These are phyloP conservation scores for Croton laevigatus DNA, from an alignment of 441 rosid genomes.

Conservation along the genomic window DNA sequence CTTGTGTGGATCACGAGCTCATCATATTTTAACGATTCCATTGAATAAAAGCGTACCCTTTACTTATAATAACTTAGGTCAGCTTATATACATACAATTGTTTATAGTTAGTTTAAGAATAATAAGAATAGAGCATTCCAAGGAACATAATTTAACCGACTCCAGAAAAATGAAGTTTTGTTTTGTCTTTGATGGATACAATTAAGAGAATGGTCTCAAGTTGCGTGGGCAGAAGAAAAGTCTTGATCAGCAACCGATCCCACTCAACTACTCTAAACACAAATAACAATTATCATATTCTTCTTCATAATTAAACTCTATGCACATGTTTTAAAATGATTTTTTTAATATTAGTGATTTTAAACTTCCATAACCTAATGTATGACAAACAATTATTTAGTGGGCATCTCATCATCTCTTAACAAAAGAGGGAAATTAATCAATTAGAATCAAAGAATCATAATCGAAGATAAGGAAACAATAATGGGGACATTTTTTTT, in stretches of 20 bases:
- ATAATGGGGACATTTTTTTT: slow-evolving; percentile 1
- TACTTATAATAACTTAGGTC: not conserved
- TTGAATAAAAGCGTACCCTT: not conserved
- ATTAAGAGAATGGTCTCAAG: slow-evolving; percentile 11
- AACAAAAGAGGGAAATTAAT: not conserved
- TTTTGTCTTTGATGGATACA: not conserved
- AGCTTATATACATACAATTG: not conserved
- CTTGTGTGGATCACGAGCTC: slow-evolving; percentile 24
- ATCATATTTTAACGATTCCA: slow-evolving; percentile 13
- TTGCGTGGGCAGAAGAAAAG: slow-evolving; percentile 3
- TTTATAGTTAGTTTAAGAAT: not conserved
- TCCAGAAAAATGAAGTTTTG: slow-evolving; percentile 21
- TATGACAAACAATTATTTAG: not conserved
- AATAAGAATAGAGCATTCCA: slow-evolving; percentile 2
- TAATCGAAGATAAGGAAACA: slow-evolving; percentile 9
- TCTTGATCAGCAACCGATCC: no score
- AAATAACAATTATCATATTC: no score
- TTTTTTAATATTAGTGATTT: slow-evolving; percentile 9
- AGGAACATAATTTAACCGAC: slow-evolving; percentile 18
- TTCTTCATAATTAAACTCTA: not conserved
- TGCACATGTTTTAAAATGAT: slow-evolving; percentile 16
- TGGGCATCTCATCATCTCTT: slow-evolving; percentile 20
- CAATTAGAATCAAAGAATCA: slow-evolving; percentile 5
- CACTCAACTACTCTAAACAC: no score
- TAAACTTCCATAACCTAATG: no score